These are phyloP conservation scores for Pholiota microspora DNA, from an alignment of 768 basidiomycete genomes.

Conservation along the genomic window DNA sequence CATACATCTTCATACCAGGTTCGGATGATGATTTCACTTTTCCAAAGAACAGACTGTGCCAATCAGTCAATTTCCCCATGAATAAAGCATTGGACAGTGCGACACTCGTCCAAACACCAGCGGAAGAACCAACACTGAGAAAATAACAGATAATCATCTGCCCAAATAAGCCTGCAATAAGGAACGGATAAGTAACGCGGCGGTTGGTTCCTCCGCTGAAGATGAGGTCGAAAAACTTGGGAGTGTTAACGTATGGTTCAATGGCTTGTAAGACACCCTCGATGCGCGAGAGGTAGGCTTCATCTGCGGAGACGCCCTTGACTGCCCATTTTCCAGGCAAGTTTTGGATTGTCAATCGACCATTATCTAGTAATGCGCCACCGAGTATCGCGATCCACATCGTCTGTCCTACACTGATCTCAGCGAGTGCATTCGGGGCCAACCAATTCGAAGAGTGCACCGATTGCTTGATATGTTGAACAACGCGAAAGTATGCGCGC, in stretches of 20 bases:
- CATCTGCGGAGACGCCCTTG: conserved; percentile 15
- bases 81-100: conserved; percentile 23
- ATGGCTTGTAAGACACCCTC: conserved; percentile 17
- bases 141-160: conserved; percentile 23
- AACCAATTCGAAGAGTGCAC: neutral
- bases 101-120: conserved; percentile 26
- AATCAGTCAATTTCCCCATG: conserved; percentile 19
- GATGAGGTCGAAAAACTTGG: conserved; percentile 17
- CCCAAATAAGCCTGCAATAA: conserved; percentile 18
- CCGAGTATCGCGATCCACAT: conserved; percentile 25
- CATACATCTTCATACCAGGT: conserved; percentile 19
- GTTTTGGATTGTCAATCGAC: conserved; percentile 26
- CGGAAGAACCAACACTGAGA: conserved; percentile 24
- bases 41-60: conserved; percentile 21
- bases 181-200: conserved; percentile 19
- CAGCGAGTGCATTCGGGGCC: conserved; percentile 2
- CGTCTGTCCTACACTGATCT: conserved; percentile 20
- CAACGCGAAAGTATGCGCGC: conserved; percentile 22
- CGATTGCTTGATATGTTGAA: conserved; percentile 19
- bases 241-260: conserved; percentile 14
- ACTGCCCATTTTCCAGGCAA: conserved; percentile 21
- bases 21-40: conserved; percentile 6
- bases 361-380: conserved; percentile 21
- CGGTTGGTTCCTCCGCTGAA: conserved; percentile 19
- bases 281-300: conserved; percentile 21